These are phyloP conservation scores for Microcos paniculata DNA, from an alignment of 345 rosid genomes.

Conservation along the genomic window DNA sequence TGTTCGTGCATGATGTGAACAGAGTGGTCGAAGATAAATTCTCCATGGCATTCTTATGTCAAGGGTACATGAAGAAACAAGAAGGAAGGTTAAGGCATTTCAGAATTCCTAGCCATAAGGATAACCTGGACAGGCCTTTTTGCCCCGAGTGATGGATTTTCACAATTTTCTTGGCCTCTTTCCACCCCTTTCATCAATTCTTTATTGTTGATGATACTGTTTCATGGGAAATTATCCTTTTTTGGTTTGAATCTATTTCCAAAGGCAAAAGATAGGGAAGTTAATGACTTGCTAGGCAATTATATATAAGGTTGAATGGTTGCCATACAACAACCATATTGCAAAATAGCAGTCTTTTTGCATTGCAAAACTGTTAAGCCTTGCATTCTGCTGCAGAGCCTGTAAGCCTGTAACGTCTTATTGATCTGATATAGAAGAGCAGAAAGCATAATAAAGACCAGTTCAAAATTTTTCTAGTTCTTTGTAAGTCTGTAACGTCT, in stretches of 20 bases:
- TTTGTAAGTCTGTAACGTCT: not conserved
- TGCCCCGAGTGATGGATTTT: constrained; percentile 34
- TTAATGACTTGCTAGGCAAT: too few species aligned
- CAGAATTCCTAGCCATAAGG: constrained; percentile 67
- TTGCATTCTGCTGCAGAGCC: not conserved
- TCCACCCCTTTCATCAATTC: not conserved
- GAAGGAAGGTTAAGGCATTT: constrained; percentile 77
- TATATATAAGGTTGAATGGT: not conserved
- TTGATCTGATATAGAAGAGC: not conserved
- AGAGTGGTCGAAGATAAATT: constrained; percentile 76
- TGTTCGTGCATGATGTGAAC: constrained; percentile 89
- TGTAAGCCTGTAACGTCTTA: not conserved
- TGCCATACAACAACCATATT: not conserved
- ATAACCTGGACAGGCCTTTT: constrained; percentile 43
- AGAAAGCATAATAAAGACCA: not conserved
- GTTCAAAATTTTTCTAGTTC: not conserved
- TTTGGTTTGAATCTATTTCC: not conserved
- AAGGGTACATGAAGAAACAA: constrained; percentile 67
- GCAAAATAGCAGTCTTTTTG: too few species aligned
- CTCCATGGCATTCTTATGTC: constrained; percentile 64
- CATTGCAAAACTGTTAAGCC: not conserved
- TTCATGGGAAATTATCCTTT: not conserved
- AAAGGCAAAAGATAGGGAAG: not conserved
- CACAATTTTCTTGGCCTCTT: not conserved
- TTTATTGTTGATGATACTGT: constrained; percentile 1